Evolutionary conservation across 2,329 filamentous ascomycete species (phyloP).

Genomic region (Fusarium sp.): DNA sequence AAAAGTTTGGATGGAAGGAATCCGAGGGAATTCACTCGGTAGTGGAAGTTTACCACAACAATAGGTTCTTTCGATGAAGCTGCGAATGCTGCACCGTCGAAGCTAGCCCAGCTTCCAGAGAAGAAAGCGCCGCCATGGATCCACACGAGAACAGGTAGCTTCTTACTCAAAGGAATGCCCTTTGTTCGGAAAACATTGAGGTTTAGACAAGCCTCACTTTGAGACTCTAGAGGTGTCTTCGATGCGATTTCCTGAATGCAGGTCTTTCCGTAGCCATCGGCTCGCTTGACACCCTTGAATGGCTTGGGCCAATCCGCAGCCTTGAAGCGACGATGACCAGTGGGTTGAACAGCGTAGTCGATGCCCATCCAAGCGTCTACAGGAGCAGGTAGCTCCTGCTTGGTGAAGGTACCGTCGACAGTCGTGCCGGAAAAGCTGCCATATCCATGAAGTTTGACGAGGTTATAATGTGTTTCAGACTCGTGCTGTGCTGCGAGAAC

Average conservation of each 20-base stretch:
- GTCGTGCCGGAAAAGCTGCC: conserved; percentile 40
- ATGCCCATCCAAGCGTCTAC: conserved; percentile 63
- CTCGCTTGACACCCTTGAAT: conserved; percentile 56
- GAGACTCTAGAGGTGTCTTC: conserved; percentile 29
- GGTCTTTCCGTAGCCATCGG: conserved; percentile 55
- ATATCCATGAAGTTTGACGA: conserved; percentile 35
- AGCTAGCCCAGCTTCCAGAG: conserved; percentile 50
- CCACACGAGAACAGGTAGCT: conserved; percentile 56
- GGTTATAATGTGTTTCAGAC: conserved; percentile 4
- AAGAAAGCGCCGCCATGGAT: conserved; percentile 57
- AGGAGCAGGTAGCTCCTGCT: conserved; percentile 21
- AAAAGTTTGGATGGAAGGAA: conserved; percentile 58
- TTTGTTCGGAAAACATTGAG: conserved; percentile 56
- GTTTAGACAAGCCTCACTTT: conserved; percentile 55
- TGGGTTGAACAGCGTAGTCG: conserved; percentile 59
- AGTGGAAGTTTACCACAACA: conserved; percentile 59
- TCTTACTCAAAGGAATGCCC: conserved; percentile 50
- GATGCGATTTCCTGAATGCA: conserved; percentile 56
- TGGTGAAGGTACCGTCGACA: conserved; percentile 34
- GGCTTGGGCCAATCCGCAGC: conserved; percentile 55
- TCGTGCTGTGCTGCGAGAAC: not conserved
- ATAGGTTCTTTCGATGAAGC: conserved; percentile 54
- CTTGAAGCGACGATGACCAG: conserved; percentile 56
- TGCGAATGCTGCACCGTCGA: conserved; percentile 53
- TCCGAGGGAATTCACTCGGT: conserved; percentile 56